Evolutionary conservation across 2,329 filamentous ascomycete species (phyloP).

Genomic region (Fonsecaea erecta): DNA sequence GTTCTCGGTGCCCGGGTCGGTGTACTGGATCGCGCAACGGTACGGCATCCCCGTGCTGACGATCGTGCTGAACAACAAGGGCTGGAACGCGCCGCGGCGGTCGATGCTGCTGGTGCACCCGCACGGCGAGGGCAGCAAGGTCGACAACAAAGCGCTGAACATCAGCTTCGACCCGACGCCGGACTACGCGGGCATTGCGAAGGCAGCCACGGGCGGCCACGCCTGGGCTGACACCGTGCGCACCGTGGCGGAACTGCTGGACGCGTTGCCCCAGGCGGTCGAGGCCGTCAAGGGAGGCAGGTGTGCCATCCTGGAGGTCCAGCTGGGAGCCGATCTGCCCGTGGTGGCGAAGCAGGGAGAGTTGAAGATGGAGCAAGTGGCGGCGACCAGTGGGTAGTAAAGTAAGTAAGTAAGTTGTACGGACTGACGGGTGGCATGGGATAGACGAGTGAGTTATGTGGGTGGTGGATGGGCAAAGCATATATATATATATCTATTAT

Average conservation of each 20-base stretch:
- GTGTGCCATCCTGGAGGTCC: constrained; percentile 65
- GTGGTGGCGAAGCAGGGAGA: background rate
- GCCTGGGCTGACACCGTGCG: constrained; percentile 63
- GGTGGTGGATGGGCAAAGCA: background rate
- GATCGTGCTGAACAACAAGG: constrained; percentile 71
- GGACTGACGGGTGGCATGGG: no score
- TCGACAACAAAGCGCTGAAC: constrained; percentile 67
- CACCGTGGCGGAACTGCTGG: constrained; percentile 60
- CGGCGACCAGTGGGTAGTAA: constrained; percentile 6
- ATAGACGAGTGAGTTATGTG: no score
- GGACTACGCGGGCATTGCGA: constrained; percentile 70
- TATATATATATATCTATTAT: no score
- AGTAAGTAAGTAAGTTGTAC: no score
- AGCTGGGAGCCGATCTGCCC: constrained; percentile 20
- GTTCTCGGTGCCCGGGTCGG: constrained; percentile 67
- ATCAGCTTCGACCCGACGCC: constrained; percentile 69
- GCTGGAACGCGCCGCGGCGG: constrained; percentile 69
- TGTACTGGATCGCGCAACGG: constrained; percentile 70
- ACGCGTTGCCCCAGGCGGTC: constrained; percentile 62
- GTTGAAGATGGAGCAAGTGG: background rate
- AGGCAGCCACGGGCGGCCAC: constrained; percentile 66
- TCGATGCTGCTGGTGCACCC: constrained; percentile 69
- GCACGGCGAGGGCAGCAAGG: constrained; percentile 64
- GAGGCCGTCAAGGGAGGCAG: constrained; percentile 61
- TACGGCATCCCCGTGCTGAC: constrained; percentile 70